Evolutionary conservation across 2,329 filamentous ascomycete genomes (phyloP), one percentile per base, ranked within the genome.

Genomic region (Cercospora sp.): DNA sequence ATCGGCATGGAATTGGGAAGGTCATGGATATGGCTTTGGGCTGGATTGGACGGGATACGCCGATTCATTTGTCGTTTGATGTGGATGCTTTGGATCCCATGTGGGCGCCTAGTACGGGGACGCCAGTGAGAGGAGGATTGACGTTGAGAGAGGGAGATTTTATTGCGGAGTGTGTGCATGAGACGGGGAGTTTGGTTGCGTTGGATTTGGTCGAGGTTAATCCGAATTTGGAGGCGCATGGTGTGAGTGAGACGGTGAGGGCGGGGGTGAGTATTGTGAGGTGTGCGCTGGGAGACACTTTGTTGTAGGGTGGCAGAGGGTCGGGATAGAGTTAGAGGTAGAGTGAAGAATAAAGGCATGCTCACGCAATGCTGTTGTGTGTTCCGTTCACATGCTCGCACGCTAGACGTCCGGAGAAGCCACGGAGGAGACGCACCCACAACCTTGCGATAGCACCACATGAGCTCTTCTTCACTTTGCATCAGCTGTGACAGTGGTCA

Each of bases 21-120:
- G 93, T 99, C 72, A 93, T 99, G 83, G 95, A 98, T 77, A 97
- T 97, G 94, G 94, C 94, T n/a, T 86, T 99, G 63, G 94, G 90
- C 34, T 94, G 97, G 84, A 97, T 98, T 73, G 95, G 95, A 74
- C 88, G 85, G 77, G 95, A 98, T 79, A 97, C 94, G 0, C 95
- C 95, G 51, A 97, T 99, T 78, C 95, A 99, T 81, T 87, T 99
- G 68, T 97, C 93, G 43, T 98, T 99, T 76, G 95, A 99, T 79
- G 93, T 99, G 73, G 95, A 99, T 80, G 95, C 94, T 26, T 86
- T 98, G 69, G 95, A 99, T 80, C 95, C 95, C 30, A 90, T 93
- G 86, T 97, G 93, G 91, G 95, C 95, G 45, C 95, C 95, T 26
- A 95, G 92, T 80, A 99, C 95, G 0, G 95, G 95, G 18, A 98